phyloP scores from a whole-genome alignment of 2,329 filamentous ascomycete species.

The Trichoderma sp. region DNA sequence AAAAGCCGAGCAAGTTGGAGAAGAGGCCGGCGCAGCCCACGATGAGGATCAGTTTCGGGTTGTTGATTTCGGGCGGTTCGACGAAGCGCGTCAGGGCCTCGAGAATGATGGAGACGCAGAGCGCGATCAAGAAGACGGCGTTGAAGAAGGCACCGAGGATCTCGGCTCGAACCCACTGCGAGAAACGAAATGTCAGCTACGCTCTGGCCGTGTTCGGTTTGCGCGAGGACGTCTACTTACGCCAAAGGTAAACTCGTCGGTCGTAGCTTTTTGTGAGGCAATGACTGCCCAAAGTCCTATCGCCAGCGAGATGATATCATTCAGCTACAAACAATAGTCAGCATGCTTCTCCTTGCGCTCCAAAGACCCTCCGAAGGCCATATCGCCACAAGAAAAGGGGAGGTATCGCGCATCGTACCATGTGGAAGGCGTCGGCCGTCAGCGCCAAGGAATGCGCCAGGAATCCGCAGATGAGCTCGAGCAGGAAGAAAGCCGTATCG shows the following conservation, averaged over 20 bases:
- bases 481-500: slow-evolving; percentile 83
- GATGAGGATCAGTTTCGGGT: slow-evolving; percentile 84
- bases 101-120: slow-evolving; percentile 94
- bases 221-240: slow-evolving; percentile 53
- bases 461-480: slow-evolving; percentile 86
- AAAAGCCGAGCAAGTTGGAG: slow-evolving; percentile 86
- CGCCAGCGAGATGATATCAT: slow-evolving; percentile 92
- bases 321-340: slow-evolving; percentile 60
- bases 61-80: slow-evolving; percentile 83
- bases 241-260: slow-evolving; percentile 93
- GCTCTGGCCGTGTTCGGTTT: neutral
- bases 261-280: slow-evolving; percentile 79
- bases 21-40: slow-evolving; percentile 84
- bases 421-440: slow-evolving; percentile 97
- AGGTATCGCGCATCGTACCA: slow-evolving; percentile 60
- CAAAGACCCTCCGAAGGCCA: neutral
- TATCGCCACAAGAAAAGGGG: neutral
- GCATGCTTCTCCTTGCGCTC: neutral
- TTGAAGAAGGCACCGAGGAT: slow-evolving; percentile 96
- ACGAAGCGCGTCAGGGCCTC: slow-evolving; percentile 92
- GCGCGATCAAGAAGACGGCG: slow-evolving; percentile 92
- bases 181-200: slow-evolving; percentile 32
- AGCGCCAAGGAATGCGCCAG: slow-evolving; percentile 87
- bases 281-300: slow-evolving; percentile 96
- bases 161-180: slow-evolving; percentile 91